Base-by-base conservation (phyloP, 345 rosid genomes). In the Nephelium lappaceum region DNA sequence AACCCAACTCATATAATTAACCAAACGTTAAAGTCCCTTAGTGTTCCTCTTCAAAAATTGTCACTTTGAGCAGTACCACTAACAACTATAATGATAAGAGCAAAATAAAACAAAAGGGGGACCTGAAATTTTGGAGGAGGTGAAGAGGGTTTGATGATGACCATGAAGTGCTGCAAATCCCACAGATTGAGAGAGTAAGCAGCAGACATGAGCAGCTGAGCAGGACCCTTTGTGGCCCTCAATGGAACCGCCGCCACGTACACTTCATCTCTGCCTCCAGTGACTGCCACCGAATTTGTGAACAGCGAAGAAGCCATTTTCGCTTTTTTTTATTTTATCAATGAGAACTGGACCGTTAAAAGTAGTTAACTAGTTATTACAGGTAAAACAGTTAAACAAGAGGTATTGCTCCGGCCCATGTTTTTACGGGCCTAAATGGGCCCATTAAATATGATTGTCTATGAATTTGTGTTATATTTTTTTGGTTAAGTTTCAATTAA, bases 141-240 rank as follows among this genome's bases (percentile, higher is more conserved):
- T 9, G 79, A 75, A 14, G 73, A 24, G 83, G 91, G 80, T 81
- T 83, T 82, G 82, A 90, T 79, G 78, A 91, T 67, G 67, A 93
- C 94, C 88, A 91, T 74, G 87, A 86, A 89, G 69, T 93, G 95
- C 67, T 90, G 91, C 78, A 88, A 80, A 24, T 88, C 85, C 87
- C 83, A 53, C 5, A 90, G 66, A 24, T 83, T 85, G 80, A 93
- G 88, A 55, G 93, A 86, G 84, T 88, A 90, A 61, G 91, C 88
- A 51, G 89, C 73, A 10, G 94, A 89, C 89, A 86, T 84, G 0
- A 89, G 72, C 51, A 88, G 68, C 82, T 88, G 94, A 8, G 91
- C 81, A 4, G 90, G 89, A 41, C 97, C 95, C 62, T 80, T 80
- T 15, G 88, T 63, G 21, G 91, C 93, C 84, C 83, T 85, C 2